phyloP scores from a whole-genome alignment of 192 early-diverging fungal genomes.

The Chytriomyces confervae region DNA sequence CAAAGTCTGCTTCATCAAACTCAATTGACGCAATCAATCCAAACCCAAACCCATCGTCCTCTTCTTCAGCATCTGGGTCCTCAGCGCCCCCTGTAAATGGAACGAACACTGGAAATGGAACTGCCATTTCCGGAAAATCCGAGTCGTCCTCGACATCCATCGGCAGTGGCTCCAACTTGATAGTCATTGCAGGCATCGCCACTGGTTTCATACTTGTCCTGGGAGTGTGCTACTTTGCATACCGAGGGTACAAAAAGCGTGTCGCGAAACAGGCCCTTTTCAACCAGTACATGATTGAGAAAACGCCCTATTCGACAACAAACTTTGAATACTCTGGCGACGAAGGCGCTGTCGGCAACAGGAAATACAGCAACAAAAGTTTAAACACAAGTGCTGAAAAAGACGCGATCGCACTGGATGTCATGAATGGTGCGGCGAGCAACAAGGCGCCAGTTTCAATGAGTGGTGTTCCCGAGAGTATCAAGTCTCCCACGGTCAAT shows the following conservation, averaged over 20 bases:
- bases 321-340: not conserved
- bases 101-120: no score
- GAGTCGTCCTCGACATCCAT: no score
- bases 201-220: not conserved
- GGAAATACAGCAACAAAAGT: not conserved
- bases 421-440: not conserved
- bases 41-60: not conserved
- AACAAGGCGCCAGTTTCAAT: not conserved
- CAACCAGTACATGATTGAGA: conserved; percentile 1
- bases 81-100: no score
- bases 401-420: not conserved
- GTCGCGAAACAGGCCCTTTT: not conserved
- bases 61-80: not conserved
- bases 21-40: no score
- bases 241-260: not conserved
- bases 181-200: not conserved
- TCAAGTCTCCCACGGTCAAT: not conserved
- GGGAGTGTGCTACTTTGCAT: not conserved
- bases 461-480: not conserved
- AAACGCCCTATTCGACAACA: not conserved
- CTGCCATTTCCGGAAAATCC: no score
- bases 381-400: not conserved
- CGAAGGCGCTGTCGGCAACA: not conserved
- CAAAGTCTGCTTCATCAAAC: no score
- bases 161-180: not conserved